These are phyloP conservation scores for Lachnellula hyalina DNA, from an alignment of 2,329 filamentous ascomycete species.

Conservation along the genomic window DNA sequence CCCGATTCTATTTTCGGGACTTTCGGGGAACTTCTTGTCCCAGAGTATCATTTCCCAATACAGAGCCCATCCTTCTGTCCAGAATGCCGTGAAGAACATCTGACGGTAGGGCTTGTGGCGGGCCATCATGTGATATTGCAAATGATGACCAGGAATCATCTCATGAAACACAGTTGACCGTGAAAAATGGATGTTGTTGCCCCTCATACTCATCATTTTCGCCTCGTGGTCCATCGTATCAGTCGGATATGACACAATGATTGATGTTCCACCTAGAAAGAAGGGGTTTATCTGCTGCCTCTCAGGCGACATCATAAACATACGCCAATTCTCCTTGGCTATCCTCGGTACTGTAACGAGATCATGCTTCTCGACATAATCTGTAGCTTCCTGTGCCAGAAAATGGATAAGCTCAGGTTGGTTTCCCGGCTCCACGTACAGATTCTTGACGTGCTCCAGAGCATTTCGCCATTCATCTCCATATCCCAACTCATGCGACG, in stretches of 20 bases:
- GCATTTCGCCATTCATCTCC: slow-evolving; percentile 46
- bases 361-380: slow-evolving; percentile 48
- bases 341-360: slow-evolving; percentile 51
- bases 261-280: slow-evolving; percentile 50
- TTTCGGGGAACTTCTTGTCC: slow-evolving; percentile 46
- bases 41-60: slow-evolving; percentile 59
- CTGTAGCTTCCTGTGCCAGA: slow-evolving; percentile 46
- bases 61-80: slow-evolving; percentile 55
- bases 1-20: slow-evolving; percentile 48
- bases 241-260: slow-evolving; percentile 53
- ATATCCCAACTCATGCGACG: slow-evolving; percentile 44
- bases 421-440: slow-evolving; percentile 47
- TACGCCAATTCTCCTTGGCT: slow-evolving; percentile 48
- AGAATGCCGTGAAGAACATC: slow-evolving; percentile 53
- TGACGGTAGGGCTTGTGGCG: slow-evolving; percentile 44
- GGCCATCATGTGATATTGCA: slow-evolving; percentile 46
- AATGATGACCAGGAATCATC: slow-evolving; percentile 53
- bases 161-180: slow-evolving; percentile 57
- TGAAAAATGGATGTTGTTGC: slow-evolving; percentile 53
- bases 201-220: slow-evolving; percentile 55
- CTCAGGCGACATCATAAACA: slow-evolving; percentile 51
- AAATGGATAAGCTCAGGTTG: slow-evolving; percentile 48
- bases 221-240: slow-evolving; percentile 45
- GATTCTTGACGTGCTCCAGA: slow-evolving; percentile 50
- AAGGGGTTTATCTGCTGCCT: slow-evolving; percentile 52